These are phyloP conservation scores for Pseudogymnoascus sp. DNA, from an alignment of 2,329 filamentous ascomycete species.

Conservation along the genomic window DNA sequence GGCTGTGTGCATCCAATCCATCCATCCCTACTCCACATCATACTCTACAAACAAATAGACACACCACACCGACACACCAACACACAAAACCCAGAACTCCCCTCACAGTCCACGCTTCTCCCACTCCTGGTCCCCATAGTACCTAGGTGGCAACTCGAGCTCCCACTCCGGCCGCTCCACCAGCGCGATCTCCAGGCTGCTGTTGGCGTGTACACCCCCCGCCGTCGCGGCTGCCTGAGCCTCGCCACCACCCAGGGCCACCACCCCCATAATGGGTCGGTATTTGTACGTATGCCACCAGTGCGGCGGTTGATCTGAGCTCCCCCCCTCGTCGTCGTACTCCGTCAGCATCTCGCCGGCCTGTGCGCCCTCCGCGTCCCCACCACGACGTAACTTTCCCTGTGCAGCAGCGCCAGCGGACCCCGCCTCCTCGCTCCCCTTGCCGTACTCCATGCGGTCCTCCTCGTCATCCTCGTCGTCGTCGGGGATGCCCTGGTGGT, in stretches of 20 bases:
- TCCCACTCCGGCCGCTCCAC: constrained; percentile 84
- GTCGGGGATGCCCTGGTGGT: constrained; percentile 26
- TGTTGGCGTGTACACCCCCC: neutral
- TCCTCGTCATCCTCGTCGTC: constrained; percentile 30
- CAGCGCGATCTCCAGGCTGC: constrained; percentile 66
- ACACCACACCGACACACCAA: neutral
- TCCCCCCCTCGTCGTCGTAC: constrained; percentile 23
- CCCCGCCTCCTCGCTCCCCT: constrained; percentile 21
- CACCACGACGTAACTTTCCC: constrained; percentile 1
- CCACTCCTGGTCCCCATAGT: constrained; percentile 50
- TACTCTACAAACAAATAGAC: neutral
- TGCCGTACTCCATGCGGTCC: constrained; percentile 26
- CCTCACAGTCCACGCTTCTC: constrained; percentile 25
- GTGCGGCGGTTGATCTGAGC: constrained; percentile 13
- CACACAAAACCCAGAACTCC: neutral
- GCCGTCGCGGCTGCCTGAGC: constrained; percentile 21
- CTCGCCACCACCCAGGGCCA: constrained; percentile 34
- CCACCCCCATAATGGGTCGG: constrained; percentile 75
- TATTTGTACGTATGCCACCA: constrained; percentile 86
- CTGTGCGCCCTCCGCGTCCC: constrained; percentile 12
- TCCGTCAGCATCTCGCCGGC: constrained; percentile 19
- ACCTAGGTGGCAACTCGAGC: constrained; percentile 65
- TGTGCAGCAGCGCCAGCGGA: constrained; percentile 10
- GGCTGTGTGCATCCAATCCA: neutral
- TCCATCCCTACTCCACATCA: neutral